A percentile compares a stretch with the other conserved stretches of the same genome.
phyloP scores from a whole-genome alignment of 2,329 filamentous ascomycete species.

The Boeremia lycopersici region DNA sequence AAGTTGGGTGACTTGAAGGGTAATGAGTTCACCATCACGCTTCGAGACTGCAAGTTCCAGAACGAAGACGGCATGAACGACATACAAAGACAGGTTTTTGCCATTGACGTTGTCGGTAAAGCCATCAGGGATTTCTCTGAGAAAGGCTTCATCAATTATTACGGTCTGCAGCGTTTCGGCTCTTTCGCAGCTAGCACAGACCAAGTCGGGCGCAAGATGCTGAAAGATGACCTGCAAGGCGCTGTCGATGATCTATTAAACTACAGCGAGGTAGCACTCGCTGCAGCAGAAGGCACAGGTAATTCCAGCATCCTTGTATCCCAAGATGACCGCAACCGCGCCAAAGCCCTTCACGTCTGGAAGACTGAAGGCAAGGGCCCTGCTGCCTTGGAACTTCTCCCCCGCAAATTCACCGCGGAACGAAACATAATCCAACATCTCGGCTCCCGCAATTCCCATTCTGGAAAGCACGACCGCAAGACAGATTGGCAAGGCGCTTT shows the following conservation, averaged over 20 bases:
- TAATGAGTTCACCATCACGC: slow-evolving; percentile 91
- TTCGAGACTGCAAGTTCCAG: slow-evolving; percentile 79
- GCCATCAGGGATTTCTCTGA: slow-evolving; percentile 71
- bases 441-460: slow-evolving; percentile 50
- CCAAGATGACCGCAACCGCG: slow-evolving; percentile 78
- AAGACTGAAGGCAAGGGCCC: slow-evolving; percentile 63
- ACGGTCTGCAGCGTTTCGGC: slow-evolving; percentile 94
- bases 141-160: slow-evolving; percentile 95
- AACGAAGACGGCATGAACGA: slow-evolving; percentile 45
- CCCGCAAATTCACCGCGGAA: slow-evolving; percentile 83
- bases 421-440: slow-evolving; percentile 79
- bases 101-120: slow-evolving; percentile 57
- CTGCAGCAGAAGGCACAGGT: slow-evolving; percentile 54
- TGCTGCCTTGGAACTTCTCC: slow-evolving; percentile 71
- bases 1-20: slow-evolving; percentile 83
- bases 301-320: slow-evolving; percentile 59
- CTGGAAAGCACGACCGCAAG: slow-evolving; percentile 55
- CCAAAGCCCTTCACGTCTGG: slow-evolving; percentile 79
- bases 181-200: slow-evolving; percentile 87
- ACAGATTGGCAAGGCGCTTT: slow-evolving; percentile 83
- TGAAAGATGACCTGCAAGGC: slow-evolving; percentile 79
- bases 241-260: slow-evolving; percentile 79
- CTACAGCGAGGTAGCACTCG: slow-evolving; percentile 69
- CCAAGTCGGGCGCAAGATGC: slow-evolving; percentile 79
- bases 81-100: slow-evolving; percentile 53